Conservation (phyloP, 768 basidiomycete species). For the Psilocybe sp. region DNA sequence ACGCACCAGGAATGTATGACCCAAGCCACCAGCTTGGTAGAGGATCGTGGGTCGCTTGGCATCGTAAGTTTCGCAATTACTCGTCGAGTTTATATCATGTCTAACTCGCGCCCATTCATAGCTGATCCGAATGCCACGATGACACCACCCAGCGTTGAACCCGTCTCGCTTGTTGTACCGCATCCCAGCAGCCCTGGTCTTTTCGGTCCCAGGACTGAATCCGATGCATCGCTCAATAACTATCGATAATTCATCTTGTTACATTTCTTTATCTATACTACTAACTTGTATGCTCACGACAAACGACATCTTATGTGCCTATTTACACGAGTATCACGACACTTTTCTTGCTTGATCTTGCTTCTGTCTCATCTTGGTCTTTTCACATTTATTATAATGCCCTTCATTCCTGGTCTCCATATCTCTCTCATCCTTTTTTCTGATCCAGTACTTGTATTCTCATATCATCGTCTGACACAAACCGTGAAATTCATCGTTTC, state of each 20-base stretch:
- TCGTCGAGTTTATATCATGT: not conserved
- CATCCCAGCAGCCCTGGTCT: slow-evolving; percentile 55
- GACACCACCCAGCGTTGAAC: slow-evolving; percentile 58
- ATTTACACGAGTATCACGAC: too few relatives aligned
- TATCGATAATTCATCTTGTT: slow-evolving; percentile 2
- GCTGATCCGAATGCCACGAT: slow-evolving; percentile 58
- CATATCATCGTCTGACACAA: too few relatives aligned
- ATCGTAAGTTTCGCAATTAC: slow-evolving; percentile 44
- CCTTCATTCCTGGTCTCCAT: too few relatives aligned
- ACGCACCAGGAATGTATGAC: slow-evolving; percentile 25
- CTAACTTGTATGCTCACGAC: not conserved
- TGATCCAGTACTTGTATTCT: too few relatives aligned
- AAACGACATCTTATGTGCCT: too few relatives aligned
- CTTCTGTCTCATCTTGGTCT: too few relatives aligned
- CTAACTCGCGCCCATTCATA: slow-evolving; percentile 24
- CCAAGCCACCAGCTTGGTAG: slow-evolving; percentile 36
- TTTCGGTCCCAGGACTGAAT: slow-evolving; percentile 56
- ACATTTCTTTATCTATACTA: not conserved
- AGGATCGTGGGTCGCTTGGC: slow-evolving; percentile 64
- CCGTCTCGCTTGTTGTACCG: slow-evolving; percentile 60
- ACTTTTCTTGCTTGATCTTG: too few relatives aligned
- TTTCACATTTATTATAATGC: too few relatives aligned
- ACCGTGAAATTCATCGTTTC: too few relatives aligned
- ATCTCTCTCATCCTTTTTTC: too few relatives aligned
- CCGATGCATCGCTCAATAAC: slow-evolving; percentile 17